A percentile compares a stretch with the other conserved stretches of the same genome.
Conservation (phyloP, 495 filamentous ascomycete species). For the Penicillium taxi region DNA sequence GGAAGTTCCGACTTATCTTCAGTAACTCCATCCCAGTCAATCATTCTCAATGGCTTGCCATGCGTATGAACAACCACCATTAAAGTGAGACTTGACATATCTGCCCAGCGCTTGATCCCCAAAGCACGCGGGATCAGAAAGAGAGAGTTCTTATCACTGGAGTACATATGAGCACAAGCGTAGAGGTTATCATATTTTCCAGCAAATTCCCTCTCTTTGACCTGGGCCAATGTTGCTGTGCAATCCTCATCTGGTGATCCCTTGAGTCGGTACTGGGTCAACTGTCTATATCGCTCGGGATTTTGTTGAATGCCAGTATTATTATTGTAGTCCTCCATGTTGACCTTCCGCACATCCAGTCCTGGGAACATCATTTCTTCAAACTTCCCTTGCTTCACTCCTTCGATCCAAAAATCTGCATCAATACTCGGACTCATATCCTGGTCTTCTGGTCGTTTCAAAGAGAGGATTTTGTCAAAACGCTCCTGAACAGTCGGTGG, state of each 20-base stretch:
- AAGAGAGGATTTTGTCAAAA: conserved; percentile 31
- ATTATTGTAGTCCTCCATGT: conserved; percentile 51
- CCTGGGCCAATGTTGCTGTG: conserved; percentile 6
- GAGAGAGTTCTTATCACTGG: conserved; percentile 61
- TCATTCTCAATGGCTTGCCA: conserved; percentile 32
- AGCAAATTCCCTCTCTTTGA: conserved; percentile 16
- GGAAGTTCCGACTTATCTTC: conserved; percentile 13
- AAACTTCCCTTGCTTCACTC: conserved; percentile 16
- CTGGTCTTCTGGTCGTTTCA: conserved; percentile 34
- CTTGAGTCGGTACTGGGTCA: conserved; percentile 50
- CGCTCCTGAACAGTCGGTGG: conserved; percentile 27
- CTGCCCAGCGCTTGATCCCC: conserved; percentile 43
- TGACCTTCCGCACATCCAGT: conserved; percentile 54
- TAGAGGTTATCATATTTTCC: conserved; percentile 49
- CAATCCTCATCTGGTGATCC: conserved; percentile 26
- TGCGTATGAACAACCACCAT: conserved; percentile 52
- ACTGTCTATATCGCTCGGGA: conserved; percentile 49
- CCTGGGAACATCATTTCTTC: conserved; percentile 47
- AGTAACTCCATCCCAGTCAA: conserved; percentile 23
- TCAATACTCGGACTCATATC: conserved; percentile 36
- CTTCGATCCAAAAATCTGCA: conserved; percentile 37
- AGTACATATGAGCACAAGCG: conserved; percentile 57
- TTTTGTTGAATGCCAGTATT: conserved; percentile 25
- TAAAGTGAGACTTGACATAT: conserved; percentile 55
- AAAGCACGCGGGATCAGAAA: conserved; percentile 54